A percentile compares a stretch with the other conserved stretches of the same genome.
Evolutionary conservation across 169 alveolate species (phyloP).

Genomic region (Plasmodium gonderi): DNA sequence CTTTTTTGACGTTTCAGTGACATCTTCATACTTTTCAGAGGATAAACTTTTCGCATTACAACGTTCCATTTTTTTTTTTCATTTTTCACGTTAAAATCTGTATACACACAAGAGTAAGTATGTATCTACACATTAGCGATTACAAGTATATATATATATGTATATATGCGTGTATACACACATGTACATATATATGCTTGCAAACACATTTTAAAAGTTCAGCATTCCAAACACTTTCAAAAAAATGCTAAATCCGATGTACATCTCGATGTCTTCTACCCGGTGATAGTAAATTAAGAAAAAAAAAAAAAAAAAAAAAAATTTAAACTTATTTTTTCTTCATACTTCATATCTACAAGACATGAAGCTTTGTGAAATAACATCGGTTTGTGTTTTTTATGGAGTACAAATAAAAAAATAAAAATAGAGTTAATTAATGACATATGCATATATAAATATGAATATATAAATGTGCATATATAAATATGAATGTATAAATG

Average conservation of each 20-base stretch:
- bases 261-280: neutral
- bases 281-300: neutral
- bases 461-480: neutral
- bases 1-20: conserved; percentile 13
- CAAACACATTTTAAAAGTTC: neutral
- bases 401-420: conserved; percentile 12
- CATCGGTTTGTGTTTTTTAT: neutral
- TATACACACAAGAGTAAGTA: neutral
- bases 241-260: neutral
- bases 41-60: neutral
- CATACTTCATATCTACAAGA: neutral
- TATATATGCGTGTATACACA: neutral
- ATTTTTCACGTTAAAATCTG: neutral
- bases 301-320: neutral
- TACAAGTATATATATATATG: neutral
- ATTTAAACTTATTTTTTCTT: neutral
- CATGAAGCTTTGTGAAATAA: neutral
- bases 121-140: neutral
- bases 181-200: too few species aligned
- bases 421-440: neutral
- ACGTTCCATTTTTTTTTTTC: neutral
- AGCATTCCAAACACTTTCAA: neutral
- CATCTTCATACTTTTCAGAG: conserved; percentile 1
- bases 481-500: neutral
- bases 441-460: neutral